phyloP scores from a whole-genome alignment of 345 rosid species.

The Bruguiera gymnorhiza region DNA sequence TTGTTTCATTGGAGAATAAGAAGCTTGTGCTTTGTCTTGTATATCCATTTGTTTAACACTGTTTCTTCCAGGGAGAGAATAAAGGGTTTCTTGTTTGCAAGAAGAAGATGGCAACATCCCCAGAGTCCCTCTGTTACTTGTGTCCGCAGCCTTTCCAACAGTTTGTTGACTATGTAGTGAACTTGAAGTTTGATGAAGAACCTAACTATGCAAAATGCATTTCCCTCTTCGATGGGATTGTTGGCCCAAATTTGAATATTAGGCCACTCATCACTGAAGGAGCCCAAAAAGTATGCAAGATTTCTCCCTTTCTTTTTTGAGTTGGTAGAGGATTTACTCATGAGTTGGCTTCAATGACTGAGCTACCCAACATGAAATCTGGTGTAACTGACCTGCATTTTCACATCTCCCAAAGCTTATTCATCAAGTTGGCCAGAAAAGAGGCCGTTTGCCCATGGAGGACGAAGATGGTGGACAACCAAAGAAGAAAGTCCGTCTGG shows the following conservation, averaged over 20 bases:
- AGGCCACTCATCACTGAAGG: conserved; percentile 88
- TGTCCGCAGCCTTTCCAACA: conserved; percentile 73
- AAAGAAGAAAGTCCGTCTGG: conserved; percentile 69
- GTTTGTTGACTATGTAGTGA: conserved; percentile 78
- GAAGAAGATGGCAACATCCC: conserved; percentile 84
- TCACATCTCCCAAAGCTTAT: conserved; percentile 20
- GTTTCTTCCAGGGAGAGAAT: conserved; percentile 64
- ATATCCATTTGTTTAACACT: conserved; percentile 11
- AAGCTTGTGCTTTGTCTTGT: neutral
- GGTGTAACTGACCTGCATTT: conserved; percentile 5
- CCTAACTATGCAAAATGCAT: conserved; percentile 81
- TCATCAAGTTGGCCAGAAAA: conserved; percentile 64
- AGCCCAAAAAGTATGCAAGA: conserved; percentile 60
- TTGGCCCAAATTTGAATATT: conserved; percentile 56
- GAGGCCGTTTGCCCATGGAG: conserved; percentile 60
- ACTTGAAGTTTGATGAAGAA: conserved; percentile 85
- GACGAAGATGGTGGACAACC: conserved; percentile 88
- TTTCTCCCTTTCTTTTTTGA: conserved; percentile 5
- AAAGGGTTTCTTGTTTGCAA: conserved; percentile 30
- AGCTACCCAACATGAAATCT: neutral
- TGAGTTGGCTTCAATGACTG: neutral
- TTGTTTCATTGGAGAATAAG: neutral
- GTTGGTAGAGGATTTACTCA: neutral
- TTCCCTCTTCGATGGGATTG: conserved; percentile 64
- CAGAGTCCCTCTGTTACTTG: conserved; percentile 82